Conservation (phyloP, 2,329 filamentous ascomycete genomes). For the Microcyclosporella mali region DNA sequence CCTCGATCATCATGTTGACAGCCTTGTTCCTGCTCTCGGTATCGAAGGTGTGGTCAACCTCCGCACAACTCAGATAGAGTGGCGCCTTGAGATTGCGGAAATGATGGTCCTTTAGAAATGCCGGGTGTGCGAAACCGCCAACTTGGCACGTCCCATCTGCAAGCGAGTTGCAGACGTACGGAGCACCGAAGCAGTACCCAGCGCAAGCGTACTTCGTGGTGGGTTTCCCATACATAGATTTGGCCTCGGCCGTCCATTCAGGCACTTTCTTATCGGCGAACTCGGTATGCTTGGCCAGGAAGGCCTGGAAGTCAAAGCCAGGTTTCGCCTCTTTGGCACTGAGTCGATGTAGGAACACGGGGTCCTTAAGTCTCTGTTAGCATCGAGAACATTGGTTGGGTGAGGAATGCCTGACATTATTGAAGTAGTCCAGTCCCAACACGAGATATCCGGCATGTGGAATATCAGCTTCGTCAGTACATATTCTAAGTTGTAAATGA, state of each 20-base stretch:
- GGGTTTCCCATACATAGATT: conserved; percentile 31
- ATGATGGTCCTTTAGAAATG: conserved; percentile 41
- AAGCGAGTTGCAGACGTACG: conserved; percentile 36
- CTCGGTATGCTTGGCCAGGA: conserved; percentile 42
- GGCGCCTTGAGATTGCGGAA: conserved; percentile 28
- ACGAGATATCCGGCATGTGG: conserved; percentile 20
- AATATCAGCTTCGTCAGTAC: conserved; percentile 1
- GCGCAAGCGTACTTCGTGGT: conserved; percentile 38
- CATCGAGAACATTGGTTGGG: not conserved
- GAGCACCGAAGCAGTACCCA: conserved; percentile 26
- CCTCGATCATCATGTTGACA: conserved; percentile 38
- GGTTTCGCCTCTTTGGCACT: conserved; percentile 30
- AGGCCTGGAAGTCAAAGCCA: conserved; percentile 45
- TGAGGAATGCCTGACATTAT: conserved; percentile 7
- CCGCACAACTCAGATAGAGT: conserved; percentile 43
- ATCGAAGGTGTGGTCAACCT: conserved; percentile 42
- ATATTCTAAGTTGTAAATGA: not conserved
- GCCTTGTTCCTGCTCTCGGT: conserved; percentile 36
- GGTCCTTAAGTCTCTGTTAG: conserved; percentile 8
- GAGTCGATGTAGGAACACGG: conserved; percentile 17
- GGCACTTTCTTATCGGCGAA: conserved; percentile 43
- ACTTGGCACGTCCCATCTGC: conserved; percentile 34
- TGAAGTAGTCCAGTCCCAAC: conserved; percentile 21
- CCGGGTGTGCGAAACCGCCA: conserved; percentile 49
- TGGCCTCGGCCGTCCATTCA: conserved; percentile 39